Percentiles rank a stretch among this genome's conserved stretches.
Evolutionary conservation across 108 stramenopile species (phyloP).

Genomic region (Conticribra weissflogii): DNA sequence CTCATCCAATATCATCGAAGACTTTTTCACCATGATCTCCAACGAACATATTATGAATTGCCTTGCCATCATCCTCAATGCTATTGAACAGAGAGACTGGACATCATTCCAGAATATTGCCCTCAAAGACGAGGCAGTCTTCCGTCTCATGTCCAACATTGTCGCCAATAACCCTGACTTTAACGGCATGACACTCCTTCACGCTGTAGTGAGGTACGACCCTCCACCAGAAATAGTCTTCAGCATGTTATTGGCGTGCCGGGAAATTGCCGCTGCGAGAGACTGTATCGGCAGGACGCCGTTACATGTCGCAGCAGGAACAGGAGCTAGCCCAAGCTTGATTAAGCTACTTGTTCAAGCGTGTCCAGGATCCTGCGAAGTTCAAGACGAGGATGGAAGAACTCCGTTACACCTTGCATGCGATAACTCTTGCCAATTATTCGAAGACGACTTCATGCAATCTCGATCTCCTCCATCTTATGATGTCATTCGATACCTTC

Average conservation of each 20-base stretch:
- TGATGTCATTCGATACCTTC: slow-evolving; percentile 17
- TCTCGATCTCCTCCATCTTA: slow-evolving; percentile 19
- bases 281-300: slow-evolving; percentile 43
- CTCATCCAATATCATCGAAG: no score
- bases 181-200: slow-evolving; percentile 48
- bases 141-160: slow-evolving; percentile 19
- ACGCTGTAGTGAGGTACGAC: slow-evolving; percentile 24
- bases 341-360: slow-evolving; percentile 16
- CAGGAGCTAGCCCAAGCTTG: slow-evolving; percentile 18
- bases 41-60: not conserved
- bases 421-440: slow-evolving; percentile 38
- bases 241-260: slow-evolving; percentile 21
- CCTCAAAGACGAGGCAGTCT: not conserved
- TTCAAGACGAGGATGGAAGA: slow-evolving; percentile 43
- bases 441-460: slow-evolving; percentile 30
- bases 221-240: slow-evolving; percentile 26
- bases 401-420: slow-evolving; percentile 49
- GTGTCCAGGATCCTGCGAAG: slow-evolving; percentile 30
- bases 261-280: slow-evolving; percentile 2
- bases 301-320: slow-evolving; percentile 43
- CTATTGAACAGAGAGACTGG: not conserved
- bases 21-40: no score
- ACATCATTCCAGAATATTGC: not conserved
- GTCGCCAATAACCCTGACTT: slow-evolving; percentile 20
- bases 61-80: not conserved